Evolutionary conservation across 1,284 basidiomycete genomes (phyloP).

Genomic region (Microbotryum lychnidis-dioicae): DNA sequence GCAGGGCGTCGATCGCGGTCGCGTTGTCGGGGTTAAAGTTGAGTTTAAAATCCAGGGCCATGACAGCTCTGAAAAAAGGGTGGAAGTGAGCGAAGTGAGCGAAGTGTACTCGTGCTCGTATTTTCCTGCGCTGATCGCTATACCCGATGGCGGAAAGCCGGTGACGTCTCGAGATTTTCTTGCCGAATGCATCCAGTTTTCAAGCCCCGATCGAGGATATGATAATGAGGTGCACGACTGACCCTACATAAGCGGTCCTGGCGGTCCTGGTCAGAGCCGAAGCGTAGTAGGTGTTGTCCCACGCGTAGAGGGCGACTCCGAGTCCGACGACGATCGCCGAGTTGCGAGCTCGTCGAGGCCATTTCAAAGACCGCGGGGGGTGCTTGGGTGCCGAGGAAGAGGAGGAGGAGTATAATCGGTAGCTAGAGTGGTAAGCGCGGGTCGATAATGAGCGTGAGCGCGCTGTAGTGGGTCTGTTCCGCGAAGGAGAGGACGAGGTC

Average conservation of each 20-base stretch:
- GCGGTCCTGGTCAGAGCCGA: constrained; percentile 57
- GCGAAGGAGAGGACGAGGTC: constrained; percentile 26
- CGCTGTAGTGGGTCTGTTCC: constrained; percentile 3
- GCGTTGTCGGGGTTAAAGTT: constrained; percentile 62
- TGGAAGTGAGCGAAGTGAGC: background rate
- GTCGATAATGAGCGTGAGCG: background rate
- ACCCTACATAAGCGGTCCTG: constrained; percentile 58
- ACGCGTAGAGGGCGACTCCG: constrained; percentile 48
- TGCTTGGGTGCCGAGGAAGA: background rate
- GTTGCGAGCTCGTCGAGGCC: background rate
- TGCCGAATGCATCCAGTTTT: no score
- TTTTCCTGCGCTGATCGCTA: background rate
- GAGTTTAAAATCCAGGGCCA: constrained; percentile 70
- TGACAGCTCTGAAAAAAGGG: constrained; percentile 48
- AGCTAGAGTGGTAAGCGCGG: background rate
- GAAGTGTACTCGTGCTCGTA: background rate
- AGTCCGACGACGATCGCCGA: constrained; percentile 30
- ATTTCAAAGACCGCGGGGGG: background rate
- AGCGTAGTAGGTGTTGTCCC: constrained; percentile 58
- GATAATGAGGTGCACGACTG: constrained; percentile 10
- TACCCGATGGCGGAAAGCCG: no score
- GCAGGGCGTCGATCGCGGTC: constrained; percentile 63
- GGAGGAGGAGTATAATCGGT: background rate
- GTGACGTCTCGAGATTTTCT: no score
- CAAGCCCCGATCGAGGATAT: no score